Base-by-base conservation (phyloP, 352 stramenopile species). In the Phytophthora foliorum region DNA sequence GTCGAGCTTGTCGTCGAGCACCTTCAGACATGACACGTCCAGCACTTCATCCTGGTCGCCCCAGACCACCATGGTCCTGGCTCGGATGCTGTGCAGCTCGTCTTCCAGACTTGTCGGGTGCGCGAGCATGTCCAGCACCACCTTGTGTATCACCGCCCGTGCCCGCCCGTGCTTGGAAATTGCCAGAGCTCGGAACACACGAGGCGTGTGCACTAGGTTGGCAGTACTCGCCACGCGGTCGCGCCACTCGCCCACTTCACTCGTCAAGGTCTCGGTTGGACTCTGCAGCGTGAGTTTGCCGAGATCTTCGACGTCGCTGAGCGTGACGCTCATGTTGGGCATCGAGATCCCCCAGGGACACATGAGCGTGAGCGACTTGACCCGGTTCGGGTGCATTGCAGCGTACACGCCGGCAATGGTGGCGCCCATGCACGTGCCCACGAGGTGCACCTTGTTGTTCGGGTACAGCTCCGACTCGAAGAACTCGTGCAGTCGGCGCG, bases 371-470 rank as follows among this genome's bases (percentile, higher is more conserved):
- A 92, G 53, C 13, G 83, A 90, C 17, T 73, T 74, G 29, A 91
- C 77, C 10, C 73, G 78, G 2, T 84, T 76, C 3, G 85, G 76
- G 45, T 90, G 80, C 73, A 82, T 86, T 25, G 81, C 80, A 34
- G 85, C 78, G 64, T 89, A 93, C 6, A 89, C 69, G 17, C 85
- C 85, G 4, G 81, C 78, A 64, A 93, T 78, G 63, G 88, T 86
- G 17, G 81, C 85, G 58, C 85, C 83, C 80, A 93, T 93, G 41
- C 80, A 91, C 32, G 78, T 88, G 6, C 86, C 86, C 7, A 92
- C 63, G 3, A 93, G 52, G 25, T 93, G 86, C 38, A 93, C 69
- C 57, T 85, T 90, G 46, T 76, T 80, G 60, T 83, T 75, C 21
- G 70, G 59, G 14, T 75, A 72, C 27, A 92, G 62, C 14, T 79